Conservation (phyloP, 148 eudicot species). For the Vaccinium darrowii region DNA sequence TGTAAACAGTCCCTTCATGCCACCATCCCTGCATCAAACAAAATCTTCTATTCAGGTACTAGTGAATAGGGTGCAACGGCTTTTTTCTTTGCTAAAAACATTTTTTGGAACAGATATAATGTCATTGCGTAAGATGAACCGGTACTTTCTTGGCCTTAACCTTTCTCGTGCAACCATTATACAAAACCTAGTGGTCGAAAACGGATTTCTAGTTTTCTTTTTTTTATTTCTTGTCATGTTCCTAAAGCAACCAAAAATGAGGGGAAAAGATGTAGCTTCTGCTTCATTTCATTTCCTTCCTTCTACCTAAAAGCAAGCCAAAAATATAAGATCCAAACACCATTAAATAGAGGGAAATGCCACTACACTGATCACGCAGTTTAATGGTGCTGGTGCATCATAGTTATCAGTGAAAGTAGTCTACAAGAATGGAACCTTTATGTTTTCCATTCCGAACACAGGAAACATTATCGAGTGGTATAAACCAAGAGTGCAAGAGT, state of each 20-base stretch:
- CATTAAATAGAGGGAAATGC: neutral
- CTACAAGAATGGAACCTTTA: neutral
- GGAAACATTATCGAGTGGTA: neutral
- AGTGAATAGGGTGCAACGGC: neutral
- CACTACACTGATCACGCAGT: neutral
- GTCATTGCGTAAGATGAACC: neutral
- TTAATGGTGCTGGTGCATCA: neutral
- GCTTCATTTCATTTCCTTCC: neutral
- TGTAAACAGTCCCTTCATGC: slow-evolving; percentile 69
- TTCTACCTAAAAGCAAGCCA: neutral
- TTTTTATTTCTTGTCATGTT: neutral
- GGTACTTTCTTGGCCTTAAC: neutral
- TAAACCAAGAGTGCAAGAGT: neutral
- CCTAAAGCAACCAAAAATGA: neutral
- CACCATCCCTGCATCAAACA: slow-evolving; percentile 64
- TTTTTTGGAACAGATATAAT: neutral
- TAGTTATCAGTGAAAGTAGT: neutral
- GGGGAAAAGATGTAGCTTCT: neutral
- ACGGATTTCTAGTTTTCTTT: neutral
- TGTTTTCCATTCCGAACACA: neutral
- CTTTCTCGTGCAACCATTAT: neutral
- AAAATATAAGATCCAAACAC: neutral
- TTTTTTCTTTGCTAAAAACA: neutral
- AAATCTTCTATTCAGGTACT: neutral
- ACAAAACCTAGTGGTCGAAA: neutral